Evolutionary conservation across 352 stramenopile genomes (phyloP).

Genomic region (Phytopythium helicoides): DNA sequence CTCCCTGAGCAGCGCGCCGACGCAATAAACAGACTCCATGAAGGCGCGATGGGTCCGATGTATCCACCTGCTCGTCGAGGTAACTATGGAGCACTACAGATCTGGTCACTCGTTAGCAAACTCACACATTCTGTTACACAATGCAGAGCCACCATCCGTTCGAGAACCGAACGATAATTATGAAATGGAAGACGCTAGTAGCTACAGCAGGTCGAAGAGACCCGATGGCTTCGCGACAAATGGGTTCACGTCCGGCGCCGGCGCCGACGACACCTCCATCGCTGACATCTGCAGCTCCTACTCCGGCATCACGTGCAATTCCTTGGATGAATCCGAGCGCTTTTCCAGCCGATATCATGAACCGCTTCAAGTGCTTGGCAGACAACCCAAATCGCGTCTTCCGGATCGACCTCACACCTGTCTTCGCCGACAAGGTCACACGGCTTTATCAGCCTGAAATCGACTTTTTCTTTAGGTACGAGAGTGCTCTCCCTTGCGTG

Average conservation of each 20-base stretch:
- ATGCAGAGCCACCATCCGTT: background rate
- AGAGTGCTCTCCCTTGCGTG: background rate
- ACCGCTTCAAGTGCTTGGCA: constrained; percentile 49
- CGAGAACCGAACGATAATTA: background rate
- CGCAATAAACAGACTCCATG: background rate
- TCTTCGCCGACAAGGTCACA: constrained; percentile 43
- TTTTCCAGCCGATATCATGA: constrained; percentile 47
- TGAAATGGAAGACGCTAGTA: background rate
- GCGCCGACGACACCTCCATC: background rate
- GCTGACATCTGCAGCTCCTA: background rate
- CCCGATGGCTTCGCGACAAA: background rate
- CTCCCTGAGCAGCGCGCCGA: background rate
- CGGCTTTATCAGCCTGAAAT: constrained; percentile 60
- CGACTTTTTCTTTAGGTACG: constrained; percentile 55
- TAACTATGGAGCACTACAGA: background rate
- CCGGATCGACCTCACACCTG: constrained; percentile 59
- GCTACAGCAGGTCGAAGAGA: background rate
- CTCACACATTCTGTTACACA: background rate
- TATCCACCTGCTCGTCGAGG: background rate
- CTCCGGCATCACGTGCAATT: constrained; percentile 30
- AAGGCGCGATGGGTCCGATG: background rate
- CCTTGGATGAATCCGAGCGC: constrained; percentile 52
- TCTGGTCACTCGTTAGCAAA: background rate
- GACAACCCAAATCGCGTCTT: constrained; percentile 64
- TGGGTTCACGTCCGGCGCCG: background rate